Evolutionary conservation across 192 early-diverging fungal genomes (phyloP), one percentile per base, ranked within the genome.

Genomic region (Coemansia sp.): DNA sequence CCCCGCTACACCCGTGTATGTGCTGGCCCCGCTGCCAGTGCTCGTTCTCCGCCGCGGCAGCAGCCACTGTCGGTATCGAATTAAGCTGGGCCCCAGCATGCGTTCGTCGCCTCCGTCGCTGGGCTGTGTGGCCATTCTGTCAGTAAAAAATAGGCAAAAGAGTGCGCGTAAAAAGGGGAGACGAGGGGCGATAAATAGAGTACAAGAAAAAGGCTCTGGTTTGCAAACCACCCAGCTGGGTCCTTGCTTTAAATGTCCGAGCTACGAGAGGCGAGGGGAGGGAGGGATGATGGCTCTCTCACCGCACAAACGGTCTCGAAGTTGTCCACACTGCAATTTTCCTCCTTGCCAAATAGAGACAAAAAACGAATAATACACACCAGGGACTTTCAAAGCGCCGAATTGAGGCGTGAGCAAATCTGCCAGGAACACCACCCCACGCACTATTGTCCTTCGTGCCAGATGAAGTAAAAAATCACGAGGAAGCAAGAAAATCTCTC

Each of bases 61-160:
- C 33, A 69, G 43, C 73, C 73, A 75, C 28, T 59, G 62, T 0
- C 73, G 73, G 59, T 51, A 75, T 26, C 73, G 66, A 11, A 45
- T 35, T 23, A 74, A 45, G 21, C 70, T 48, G 18, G 60, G 42
- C 10, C 43, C 33, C 7, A 68, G 34, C n/a, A 42, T 26, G 14
- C 67, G 48, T 3, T 51, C 40, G 67, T 35, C 51, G 7, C 4
- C 33, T 34, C 50, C 36, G 46, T 51, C 46, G 20, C 56, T 48
- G 38, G 70, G 55, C 23, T 60, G 39, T 26, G 39, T 71, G 9
- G 56, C 69, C 60, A 61, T 61, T 40, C 9, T 40, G 40, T 45
- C 6, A 40, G 31, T 24, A 23, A 42, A 10, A 62, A 14, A 62
- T 18, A 62, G 9, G 14, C 11, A 20, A 50, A 50, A 26, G 4